Conservation (phyloP, 2,329 filamentous ascomycete genomes). For the Fusarium nematophilum region DNA sequence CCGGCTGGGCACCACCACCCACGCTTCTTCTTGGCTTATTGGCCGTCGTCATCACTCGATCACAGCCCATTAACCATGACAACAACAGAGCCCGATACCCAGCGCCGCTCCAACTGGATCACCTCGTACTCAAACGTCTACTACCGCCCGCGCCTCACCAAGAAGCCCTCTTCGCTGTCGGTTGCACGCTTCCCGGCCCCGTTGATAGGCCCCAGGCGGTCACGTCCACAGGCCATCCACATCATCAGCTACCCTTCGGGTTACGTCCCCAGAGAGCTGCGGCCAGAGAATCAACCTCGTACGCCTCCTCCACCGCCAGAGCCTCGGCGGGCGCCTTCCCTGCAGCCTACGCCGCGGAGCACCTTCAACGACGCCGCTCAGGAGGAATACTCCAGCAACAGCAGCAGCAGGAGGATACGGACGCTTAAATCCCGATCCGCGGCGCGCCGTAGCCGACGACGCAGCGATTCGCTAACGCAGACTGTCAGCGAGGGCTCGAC, state of each 20-base stretch:
- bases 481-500: background rate
- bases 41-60: constrained; percentile 33
- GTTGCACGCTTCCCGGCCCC: constrained; percentile 49
- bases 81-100: constrained; percentile 38
- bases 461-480: background rate
- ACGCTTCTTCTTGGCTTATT: constrained; percentile 35
- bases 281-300: constrained; percentile 38
- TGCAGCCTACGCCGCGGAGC: constrained; percentile 32
- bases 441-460: constrained; percentile 11
- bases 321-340: constrained; percentile 33
- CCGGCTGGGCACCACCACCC: constrained; percentile 35
- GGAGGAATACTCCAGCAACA: constrained; percentile 11
- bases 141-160: constrained; percentile 42
- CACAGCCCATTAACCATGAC: constrained; percentile 41
- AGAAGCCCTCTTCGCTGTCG: constrained; percentile 35
- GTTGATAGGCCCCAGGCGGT: constrained; percentile 53
- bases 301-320: constrained; percentile 22
- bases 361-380: constrained; percentile 7
- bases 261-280: constrained; percentile 59
- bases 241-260: constrained; percentile 56
- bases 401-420: constrained; percentile 47
- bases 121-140: constrained; percentile 43
- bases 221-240: constrained; percentile 56
- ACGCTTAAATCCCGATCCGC: constrained; percentile 17
- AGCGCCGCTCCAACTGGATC: constrained; percentile 41